Evolutionary conservation across 495 filamentous ascomycete genomes (phyloP), one percentile per base, ranked within the genome.

Genomic region (Hypomontagnella submonticulosa): DNA sequence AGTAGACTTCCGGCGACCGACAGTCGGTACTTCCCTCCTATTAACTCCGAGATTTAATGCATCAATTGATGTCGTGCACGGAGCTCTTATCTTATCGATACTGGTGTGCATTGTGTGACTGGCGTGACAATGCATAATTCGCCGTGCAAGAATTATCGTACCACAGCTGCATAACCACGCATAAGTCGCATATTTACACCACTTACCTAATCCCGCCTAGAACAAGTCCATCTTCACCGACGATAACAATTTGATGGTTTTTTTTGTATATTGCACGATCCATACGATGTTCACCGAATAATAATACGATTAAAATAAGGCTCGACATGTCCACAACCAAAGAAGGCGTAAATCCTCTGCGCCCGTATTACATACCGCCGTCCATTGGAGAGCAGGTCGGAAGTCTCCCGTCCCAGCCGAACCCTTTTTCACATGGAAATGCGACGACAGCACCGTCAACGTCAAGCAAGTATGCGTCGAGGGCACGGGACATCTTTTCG

Each of bases 361-460:
- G 95, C 61, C 95, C 95, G 0, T 99, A 99, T 78, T 97, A 99
- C 78, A 87, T 92, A 66, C 93, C 94, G 16, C 92, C 93, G 4
- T 85, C 91, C 2, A 87, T 93, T 55, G 87, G 89, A 20, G 82
- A 87, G 27, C 75, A 81, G n/a, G 61, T 69, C 46, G 80, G 77
- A 46, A 65, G 71, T 15, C 72, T 76, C 1, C 78, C 82, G 3
- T 75, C 76, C 1, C 69, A 63, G 32, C 76, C 79, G 38, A 79
- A 77, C 57, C 76, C 81, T 15, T 81, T 83, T 54, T 51, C 79
- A 12, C 73, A 68, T 61, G 70, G 74, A 56, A 83, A 83, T 67
- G 79, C 79, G 63, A 80, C 81, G 55, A 67, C 81, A 59, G 73
- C 82, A 69, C 79, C 81, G 52, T 70, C 70, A 63, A 76, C 55